phyloP scores from a whole-genome alignment of 176 grass and related monocot genomes.

The Oryza glaberrima region DNA sequence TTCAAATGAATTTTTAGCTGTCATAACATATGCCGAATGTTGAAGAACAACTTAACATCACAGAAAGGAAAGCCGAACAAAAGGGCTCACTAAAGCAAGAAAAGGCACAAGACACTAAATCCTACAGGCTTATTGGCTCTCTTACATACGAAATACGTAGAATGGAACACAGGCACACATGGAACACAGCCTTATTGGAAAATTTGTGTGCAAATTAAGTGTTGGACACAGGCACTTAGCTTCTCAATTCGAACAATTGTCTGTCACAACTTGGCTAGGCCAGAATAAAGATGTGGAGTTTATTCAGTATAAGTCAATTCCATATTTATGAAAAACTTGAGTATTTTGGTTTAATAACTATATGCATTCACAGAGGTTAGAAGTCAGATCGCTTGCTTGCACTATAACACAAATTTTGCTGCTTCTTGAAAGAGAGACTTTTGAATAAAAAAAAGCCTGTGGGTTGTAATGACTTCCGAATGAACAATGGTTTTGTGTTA shows the following conservation, averaged over 20 bases:
- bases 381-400: constrained; percentile 13
- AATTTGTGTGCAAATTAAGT: neutral
- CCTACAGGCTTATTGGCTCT: neutral
- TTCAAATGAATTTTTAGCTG: constrained; percentile 90
- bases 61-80: constrained; percentile 15
- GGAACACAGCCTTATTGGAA: neutral
- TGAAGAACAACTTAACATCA: constrained; percentile 30
- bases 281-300: neutral
- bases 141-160: neutral
- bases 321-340: constrained; percentile 11
- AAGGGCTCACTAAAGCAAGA: constrained; percentile 13
- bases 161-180: neutral
- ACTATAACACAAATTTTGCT: neutral
- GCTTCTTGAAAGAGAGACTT: constrained; percentile 14
- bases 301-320: neutral
- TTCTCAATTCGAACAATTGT: constrained; percentile 1
- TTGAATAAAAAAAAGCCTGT: neutral
- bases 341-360: neutral
- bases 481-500: neutral
- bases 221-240: neutral
- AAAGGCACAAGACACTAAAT: constrained; percentile 23
- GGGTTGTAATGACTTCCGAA: neutral
- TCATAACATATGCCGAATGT: constrained; percentile 27
- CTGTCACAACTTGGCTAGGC: neutral
- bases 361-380: constrained; percentile 1